phyloP scores from a whole-genome alignment of 176 grass and related monocot genomes.

The Saccharum spontaneum region DNA sequence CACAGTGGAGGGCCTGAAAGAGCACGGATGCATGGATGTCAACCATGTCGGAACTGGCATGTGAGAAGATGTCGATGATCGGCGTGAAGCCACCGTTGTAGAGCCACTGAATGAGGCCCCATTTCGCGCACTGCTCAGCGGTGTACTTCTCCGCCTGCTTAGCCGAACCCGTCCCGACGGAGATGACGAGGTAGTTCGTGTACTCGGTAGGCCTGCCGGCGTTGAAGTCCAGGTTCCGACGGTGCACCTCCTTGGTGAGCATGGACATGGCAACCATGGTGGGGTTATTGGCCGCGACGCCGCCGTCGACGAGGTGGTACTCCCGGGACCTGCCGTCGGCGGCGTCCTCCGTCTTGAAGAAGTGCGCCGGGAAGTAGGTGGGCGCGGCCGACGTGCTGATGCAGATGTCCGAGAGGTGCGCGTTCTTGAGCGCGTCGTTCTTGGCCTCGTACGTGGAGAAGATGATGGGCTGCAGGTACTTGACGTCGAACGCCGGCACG shows the following conservation, averaged over 20 bases:
- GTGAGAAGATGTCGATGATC: conserved; percentile 62
- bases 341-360: conserved; percentile 18
- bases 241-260: conserved; percentile 45
- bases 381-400: conserved; percentile 74
- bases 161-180: conserved; percentile 43
- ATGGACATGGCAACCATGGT: conserved; percentile 47
- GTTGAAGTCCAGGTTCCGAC: conserved; percentile 38
- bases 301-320: conserved; percentile 66
- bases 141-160: conserved; percentile 51
- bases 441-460: conserved; percentile 64
- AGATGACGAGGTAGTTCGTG: conserved; percentile 59
- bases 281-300: conserved; percentile 70
- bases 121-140: conserved; percentile 34
- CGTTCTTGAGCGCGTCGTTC: conserved; percentile 32
- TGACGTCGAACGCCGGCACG: conserved; percentile 66
- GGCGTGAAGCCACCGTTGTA: conserved; percentile 40
- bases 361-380: conserved; percentile 59
- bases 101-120: conserved; percentile 59
- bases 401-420: conserved; percentile 66
- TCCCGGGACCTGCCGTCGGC: not conserved
- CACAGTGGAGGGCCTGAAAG: conserved; percentile 33
- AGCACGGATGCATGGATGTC: conserved; percentile 55
- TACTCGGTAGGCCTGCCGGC: conserved; percentile 36
- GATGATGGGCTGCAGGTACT: conserved; percentile 52
- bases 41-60: conserved; percentile 71